Evolutionary conservation across 306 rosid genomes (phyloP), one percentile per base, ranked within the genome.

Genomic region (Elaeagnus macrophylla): DNA sequence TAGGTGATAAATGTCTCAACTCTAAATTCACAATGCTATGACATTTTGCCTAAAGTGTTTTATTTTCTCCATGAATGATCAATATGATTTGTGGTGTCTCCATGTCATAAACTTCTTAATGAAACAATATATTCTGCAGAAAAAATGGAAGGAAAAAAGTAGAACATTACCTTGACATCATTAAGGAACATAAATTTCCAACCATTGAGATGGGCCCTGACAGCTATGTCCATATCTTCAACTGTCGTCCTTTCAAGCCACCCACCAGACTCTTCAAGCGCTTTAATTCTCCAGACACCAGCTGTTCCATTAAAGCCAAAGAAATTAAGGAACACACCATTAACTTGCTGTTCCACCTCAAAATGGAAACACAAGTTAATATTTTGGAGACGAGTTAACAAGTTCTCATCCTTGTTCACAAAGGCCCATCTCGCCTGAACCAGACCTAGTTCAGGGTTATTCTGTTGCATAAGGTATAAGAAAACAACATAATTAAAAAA

Each of bases 271-370:
- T 81, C 97, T 67, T 90, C 95, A 0, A 90, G 76, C 39, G 97
- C 90, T 77, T 86, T 77, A 69, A 83, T 86, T 79, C 97, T 81
- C 97, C 97, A 90, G 68, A 90, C 95, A 57, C 97, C 97, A 18
- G 97, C 97, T 50, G 97, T 90, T 76, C 97, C 97, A 74, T 90
- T 90, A 79, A 90, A 90, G 52, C 97, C 97, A 45, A 90, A 86
- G 75, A 90, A 90, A 71, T 76, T 86, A 56, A 86, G 95, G 61
- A 86, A 83, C 15, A 77, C 76, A 40, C 97, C 95, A 70, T 90
- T 90, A 61, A 90, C 97, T 65, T 90, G 97, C 61, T 90, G 97
- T 74, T 90, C 97, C 56, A 90, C 97, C 87, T 90, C 97, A 62
- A 90, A 90, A 76, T 86, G 97, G 79, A 90, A 90, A 64, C 94